Conservation (phyloP, 352 stramenopile genomes). For the Phytophthora aleatoria region DNA sequence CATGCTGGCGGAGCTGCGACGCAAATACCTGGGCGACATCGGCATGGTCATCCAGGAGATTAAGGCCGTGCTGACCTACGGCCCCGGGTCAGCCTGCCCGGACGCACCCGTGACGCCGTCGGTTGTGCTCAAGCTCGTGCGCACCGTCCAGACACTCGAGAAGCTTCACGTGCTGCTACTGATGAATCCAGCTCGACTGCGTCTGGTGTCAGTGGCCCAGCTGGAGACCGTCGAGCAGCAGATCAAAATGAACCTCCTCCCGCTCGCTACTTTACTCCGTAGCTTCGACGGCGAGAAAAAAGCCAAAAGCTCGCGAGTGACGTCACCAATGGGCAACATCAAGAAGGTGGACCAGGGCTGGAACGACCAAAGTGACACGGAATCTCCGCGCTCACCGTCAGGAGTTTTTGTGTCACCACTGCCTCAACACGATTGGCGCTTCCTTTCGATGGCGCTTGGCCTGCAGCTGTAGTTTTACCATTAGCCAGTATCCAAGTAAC, state of each 20-base stretch:
- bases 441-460: slow-evolving; percentile 46
- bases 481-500: slow-evolving; percentile 1
- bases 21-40: slow-evolving; percentile 35
- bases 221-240: slow-evolving; percentile 42
- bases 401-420: slow-evolving; percentile 15
- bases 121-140: slow-evolving; percentile 40
- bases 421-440: slow-evolving; percentile 33
- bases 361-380: slow-evolving; percentile 3
- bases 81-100: slow-evolving; percentile 24
- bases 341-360: slow-evolving; percentile 29
- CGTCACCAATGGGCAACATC: neutral
- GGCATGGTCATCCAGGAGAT: slow-evolving; percentile 41
- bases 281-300: slow-evolving; percentile 32
- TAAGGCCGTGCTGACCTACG: slow-evolving; percentile 33
- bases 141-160: slow-evolving; percentile 43
- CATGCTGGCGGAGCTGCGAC: slow-evolving; percentile 35
- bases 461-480: slow-evolving; percentile 37
- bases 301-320: neutral
- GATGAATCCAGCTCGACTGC: slow-evolving; percentile 31
- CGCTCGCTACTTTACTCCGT: slow-evolving; percentile 40
- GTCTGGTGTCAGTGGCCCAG: slow-evolving; percentile 29
- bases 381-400: slow-evolving; percentile 40
- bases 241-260: slow-evolving; percentile 42
- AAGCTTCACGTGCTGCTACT: slow-evolving; percentile 36
- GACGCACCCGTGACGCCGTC: slow-evolving; percentile 21